These are phyloP conservation scores for Tolypocladium inflatum DNA, from an alignment of 2,329 filamentous ascomycete species.

Conservation along the genomic window DNA sequence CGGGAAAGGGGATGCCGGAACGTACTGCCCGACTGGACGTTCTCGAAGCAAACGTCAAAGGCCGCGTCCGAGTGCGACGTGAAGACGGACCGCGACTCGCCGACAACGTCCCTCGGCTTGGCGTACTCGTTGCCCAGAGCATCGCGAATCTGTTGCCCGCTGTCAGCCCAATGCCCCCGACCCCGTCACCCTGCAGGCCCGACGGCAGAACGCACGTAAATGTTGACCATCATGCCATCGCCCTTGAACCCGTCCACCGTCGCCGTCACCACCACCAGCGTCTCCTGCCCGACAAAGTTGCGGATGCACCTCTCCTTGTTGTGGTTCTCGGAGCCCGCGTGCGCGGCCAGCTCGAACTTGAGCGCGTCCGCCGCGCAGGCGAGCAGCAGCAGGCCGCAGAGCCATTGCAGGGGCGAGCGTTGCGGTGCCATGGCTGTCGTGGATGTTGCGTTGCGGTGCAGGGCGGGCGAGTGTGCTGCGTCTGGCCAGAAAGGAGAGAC, in stretches of 20 bases:
- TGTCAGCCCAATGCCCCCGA: not conserved
- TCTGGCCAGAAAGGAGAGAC: conserved; percentile 6
- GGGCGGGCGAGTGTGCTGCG: not conserved
- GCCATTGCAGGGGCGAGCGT: conserved; percentile 44
- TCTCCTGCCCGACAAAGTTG: conserved; percentile 90
- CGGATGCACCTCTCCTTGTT: conserved; percentile 83
- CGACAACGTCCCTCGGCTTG: conserved; percentile 79
- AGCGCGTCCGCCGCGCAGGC: conserved; percentile 54
- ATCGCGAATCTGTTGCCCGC: conserved; percentile 70
- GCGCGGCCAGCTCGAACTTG: conserved; percentile 85
- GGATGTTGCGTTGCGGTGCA: not conserved
- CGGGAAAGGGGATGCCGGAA: conserved; percentile 10
- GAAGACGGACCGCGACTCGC: conserved; percentile 88
- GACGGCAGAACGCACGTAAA: conserved; percentile 59
- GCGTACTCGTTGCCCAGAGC: conserved; percentile 94
- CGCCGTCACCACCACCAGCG: conserved; percentile 89
- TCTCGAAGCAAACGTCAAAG: conserved; percentile 96
- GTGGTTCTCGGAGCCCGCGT: conserved; percentile 36
- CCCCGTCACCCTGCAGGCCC: not conserved
- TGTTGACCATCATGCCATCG: conserved; percentile 88
- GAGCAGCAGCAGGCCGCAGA: conserved; percentile 50
- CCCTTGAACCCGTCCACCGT: conserved; percentile 77
- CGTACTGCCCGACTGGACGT: conserved; percentile 63
- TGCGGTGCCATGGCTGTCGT: conserved; percentile 35
- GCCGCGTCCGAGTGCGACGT: conserved; percentile 85